A percentile compares a stretch with the other conserved stretches of the same genome.
Evolutionary conservation across 805 yeast genomes (phyloP).

Genomic region (Starmerella tilneyi): DNA sequence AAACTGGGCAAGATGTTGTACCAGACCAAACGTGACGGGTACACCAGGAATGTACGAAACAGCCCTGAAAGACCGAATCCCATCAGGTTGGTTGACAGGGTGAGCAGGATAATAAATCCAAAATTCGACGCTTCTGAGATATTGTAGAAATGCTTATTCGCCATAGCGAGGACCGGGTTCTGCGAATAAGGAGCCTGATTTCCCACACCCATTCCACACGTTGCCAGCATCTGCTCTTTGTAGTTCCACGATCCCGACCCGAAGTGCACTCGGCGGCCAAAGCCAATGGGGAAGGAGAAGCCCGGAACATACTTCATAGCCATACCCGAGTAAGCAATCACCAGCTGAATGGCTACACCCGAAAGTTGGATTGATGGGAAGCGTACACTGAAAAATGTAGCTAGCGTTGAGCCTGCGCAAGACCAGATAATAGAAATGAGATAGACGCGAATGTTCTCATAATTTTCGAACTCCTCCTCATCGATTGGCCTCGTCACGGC

Average conservation of each 20-base stretch:
- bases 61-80: slow-evolving; percentile 62
- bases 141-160: slow-evolving; percentile 11
- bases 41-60: slow-evolving; percentile 48
- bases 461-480: slow-evolving; percentile 29
- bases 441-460: slow-evolving; percentile 46
- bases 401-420: slow-evolving; percentile 36
- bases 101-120: slow-evolving; percentile 46
- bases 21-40: slow-evolving; percentile 47
- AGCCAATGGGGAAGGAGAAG: slow-evolving; percentile 17
- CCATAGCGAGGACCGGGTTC: slow-evolving; percentile 12
- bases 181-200: slow-evolving; percentile 19
- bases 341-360: slow-evolving; percentile 46
- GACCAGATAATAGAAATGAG: slow-evolving; percentile 43
- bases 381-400: slow-evolving; percentile 42
- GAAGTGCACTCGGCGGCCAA: slow-evolving; percentile 23
- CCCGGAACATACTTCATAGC: slow-evolving; percentile 29
- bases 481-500: slow-evolving; percentile 46
- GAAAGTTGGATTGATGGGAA: slow-evolving; percentile 44
- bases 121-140: slow-evolving; percentile 27
- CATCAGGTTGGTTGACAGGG: slow-evolving; percentile 48
- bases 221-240: slow-evolving; percentile 23
- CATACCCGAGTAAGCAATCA: slow-evolving; percentile 52
- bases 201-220: slow-evolving; percentile 25
- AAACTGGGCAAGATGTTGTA: slow-evolving; percentile 41
- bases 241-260: slow-evolving; percentile 46